Conservation (phyloP, 2,329 filamentous ascomycete species). For the Alternaria hordeiaustralica region DNA sequence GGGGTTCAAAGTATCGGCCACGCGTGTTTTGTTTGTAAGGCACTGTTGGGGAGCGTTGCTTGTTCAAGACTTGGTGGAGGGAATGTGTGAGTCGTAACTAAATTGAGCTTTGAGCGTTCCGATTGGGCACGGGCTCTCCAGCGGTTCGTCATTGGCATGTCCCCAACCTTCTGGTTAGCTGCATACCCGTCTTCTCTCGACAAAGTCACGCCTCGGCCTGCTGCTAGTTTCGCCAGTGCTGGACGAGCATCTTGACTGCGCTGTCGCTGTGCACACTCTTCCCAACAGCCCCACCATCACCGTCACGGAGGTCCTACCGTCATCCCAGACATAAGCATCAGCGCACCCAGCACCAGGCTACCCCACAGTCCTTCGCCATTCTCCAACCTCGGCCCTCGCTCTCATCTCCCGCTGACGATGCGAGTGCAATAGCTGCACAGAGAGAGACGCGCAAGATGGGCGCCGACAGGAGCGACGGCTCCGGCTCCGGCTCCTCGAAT, state of each 20-base stretch:
- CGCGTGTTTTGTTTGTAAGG: background rate
- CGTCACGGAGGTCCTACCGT: background rate
- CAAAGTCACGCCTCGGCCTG: constrained; percentile 5
- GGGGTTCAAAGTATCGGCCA: background rate
- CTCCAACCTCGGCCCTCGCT: constrained; percentile 33
- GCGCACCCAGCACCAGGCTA: constrained; percentile 8
- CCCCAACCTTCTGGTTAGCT: constrained; percentile 38
- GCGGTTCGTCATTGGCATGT: constrained; percentile 31
- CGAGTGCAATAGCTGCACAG: constrained; percentile 37
- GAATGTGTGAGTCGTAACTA: constrained; percentile 10
- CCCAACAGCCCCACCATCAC: background rate
- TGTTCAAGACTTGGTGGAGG: constrained; percentile 4
- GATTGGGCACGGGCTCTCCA: constrained; percentile 15
- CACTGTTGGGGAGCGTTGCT: constrained; percentile 2
- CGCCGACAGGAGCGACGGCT: constrained; percentile 23
- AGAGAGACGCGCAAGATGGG: constrained; percentile 44
- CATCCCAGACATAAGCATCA: background rate
- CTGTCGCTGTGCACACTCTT: background rate
- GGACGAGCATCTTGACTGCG: background rate
- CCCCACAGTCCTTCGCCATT: constrained; percentile 49
- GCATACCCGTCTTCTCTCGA: background rate
- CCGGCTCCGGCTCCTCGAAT: constrained; percentile 28
- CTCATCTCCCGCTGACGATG: constrained; percentile 41
- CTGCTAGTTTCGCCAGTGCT: background rate
- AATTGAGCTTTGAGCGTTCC: constrained; percentile 14